phyloP scores from a whole-genome alignment of 129 eudicot species.

The Dittrichia graveolens region DNA sequence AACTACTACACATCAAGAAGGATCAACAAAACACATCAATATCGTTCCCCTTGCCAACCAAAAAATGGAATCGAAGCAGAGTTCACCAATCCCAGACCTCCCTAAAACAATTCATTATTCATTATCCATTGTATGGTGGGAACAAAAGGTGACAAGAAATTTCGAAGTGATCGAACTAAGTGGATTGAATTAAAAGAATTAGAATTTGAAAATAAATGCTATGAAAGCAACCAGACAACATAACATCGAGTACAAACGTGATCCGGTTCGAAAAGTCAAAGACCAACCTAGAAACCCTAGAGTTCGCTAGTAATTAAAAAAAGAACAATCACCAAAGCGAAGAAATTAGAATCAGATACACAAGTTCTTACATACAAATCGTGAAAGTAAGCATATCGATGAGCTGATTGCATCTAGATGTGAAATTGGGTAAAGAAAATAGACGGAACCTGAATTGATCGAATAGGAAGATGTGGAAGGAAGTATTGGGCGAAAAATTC shows the following conservation, averaged over 20 bases:
- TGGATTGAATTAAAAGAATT: constrained; percentile 5
- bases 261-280: constrained; percentile 38
- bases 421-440: constrained; percentile 10
- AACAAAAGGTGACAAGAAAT: constrained; percentile 21
- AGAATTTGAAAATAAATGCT: neutral
- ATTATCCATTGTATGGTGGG: neutral
- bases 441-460: constrained; percentile 30
- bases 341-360: neutral
- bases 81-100: neutral
- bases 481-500: constrained; percentile 21
- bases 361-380: constrained; percentile 18
- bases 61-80: neutral
- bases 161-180: constrained; percentile 21
- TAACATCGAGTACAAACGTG: constrained; percentile 15
- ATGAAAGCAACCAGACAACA: constrained; percentile 6
- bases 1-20: neutral
- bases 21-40: neutral
- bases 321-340: constrained; percentile 8
- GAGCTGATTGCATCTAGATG: constrained; percentile 32
- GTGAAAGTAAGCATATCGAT: constrained; percentile 11
- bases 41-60: neutral
- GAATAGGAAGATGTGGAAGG: constrained; percentile 14
- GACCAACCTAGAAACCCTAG: constrained; percentile 34
- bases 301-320: neutral
- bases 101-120: constrained; percentile 11